phyloP scores from a whole-genome alignment of 2,329 filamentous ascomycete genomes.

The Mycogone perniciosa region DNA sequence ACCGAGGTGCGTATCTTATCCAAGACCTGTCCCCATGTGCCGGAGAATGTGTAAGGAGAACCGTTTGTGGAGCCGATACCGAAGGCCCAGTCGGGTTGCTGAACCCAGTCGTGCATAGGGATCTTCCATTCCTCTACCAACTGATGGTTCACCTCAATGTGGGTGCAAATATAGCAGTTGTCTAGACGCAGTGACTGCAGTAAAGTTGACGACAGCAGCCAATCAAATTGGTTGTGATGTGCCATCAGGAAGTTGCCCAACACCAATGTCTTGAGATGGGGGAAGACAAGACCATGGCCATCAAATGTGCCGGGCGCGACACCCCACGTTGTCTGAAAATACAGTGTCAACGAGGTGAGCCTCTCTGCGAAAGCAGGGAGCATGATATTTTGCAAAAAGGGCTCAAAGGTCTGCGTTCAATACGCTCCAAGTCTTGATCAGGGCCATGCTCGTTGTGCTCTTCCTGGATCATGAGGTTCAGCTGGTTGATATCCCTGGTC shows the following conservation, averaged over 20 bases:
- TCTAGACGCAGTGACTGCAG: too few relatives aligned
- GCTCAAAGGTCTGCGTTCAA: not conserved
- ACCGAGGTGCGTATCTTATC: too few relatives aligned
- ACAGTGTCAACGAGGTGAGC: not conserved
- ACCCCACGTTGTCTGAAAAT: not conserved
- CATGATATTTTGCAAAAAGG: not conserved
- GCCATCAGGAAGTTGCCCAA: not conserved
- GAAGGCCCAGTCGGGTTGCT: too few relatives aligned
- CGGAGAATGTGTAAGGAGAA: too few relatives aligned
- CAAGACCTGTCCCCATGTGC: too few relatives aligned
- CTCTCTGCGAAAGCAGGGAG: not conserved
- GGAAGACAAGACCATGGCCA: not conserved
- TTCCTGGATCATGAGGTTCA: not conserved
- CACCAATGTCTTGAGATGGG: not conserved
- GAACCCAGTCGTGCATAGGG: too few relatives aligned
- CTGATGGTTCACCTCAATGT: too few relatives aligned
- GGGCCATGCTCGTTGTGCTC: not conserved
- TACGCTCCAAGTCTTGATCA: not conserved
- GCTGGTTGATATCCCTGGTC: not conserved
- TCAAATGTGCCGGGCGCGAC: not conserved
- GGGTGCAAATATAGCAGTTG: too few relatives aligned
- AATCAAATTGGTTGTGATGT: not conserved
- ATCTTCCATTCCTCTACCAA: too few relatives aligned
- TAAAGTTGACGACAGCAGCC: not conserved
- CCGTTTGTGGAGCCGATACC: too few relatives aligned